Base-by-base conservation (phyloP, 106 monocot genomes). In the Hemerocallis citrina region DNA sequence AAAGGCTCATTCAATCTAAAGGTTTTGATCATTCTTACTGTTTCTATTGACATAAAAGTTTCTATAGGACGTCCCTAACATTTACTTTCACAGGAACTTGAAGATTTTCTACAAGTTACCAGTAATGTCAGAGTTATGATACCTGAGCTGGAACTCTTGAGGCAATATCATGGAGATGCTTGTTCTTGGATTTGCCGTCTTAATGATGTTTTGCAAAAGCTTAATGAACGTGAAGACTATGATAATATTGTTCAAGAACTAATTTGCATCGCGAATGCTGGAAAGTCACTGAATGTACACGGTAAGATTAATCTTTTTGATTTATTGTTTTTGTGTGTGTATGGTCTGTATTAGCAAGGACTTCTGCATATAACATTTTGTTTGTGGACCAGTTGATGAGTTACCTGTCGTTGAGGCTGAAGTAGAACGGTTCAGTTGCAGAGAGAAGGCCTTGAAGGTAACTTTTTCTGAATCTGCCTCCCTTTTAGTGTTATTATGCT, bases 81-180 rank as follows among this genome's bases (percentile, higher is more conserved):
- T 42, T 68, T 11, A 14, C 6, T 31, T 56, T 5, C 69, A 9
- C 75, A 89, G 89, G 89, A 89, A 29, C 75, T 89, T 60, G 81
- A 85, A 62, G 61, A 51, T 42, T 89, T 89, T 65, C 59, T 89
- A 30, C 50, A 49, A 17, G 70, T 38, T 25, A 44, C 63, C 21
- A 68, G 58, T 63, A 46, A 68, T 57, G 42, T 79, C 27, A 76
- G 46, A 60, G 52, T 78, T 59, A 71, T 60, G 37, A 79, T 85
- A 74, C 81, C 89, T 47, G 84, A 85, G 57, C 52, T 89, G 52
- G 62, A 85, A 45, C 63, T 76, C 46, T 70, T 89, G 43, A 78
- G 60, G 62, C 49, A 89, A 63, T 67, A 70, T 30, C 39, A 66
- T 28, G 44, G 6, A 50, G 75, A 81, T 89, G 77, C 85, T 63